Conservation (phyloP, 2,329 filamentous ascomycete species). For the Ascochyta viciae-villosae region DNA sequence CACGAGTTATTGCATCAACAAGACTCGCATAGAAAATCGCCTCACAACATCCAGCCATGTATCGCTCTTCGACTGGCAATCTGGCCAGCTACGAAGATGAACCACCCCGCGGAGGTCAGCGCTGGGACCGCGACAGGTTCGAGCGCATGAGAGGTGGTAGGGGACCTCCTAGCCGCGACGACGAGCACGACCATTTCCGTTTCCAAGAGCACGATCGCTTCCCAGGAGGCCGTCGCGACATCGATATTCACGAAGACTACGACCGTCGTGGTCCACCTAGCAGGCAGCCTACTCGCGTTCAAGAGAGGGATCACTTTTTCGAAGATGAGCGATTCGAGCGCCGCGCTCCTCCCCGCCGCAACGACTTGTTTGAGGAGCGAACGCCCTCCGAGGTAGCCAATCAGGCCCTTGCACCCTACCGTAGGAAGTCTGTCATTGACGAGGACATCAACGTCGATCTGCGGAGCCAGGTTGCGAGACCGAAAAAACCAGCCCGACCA, state of each 20-base stretch:
- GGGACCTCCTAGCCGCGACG: constrained; percentile 57
- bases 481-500: constrained; percentile 66
- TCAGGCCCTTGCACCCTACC: constrained; percentile 64
- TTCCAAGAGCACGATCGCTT: constrained; percentile 56
- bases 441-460: constrained; percentile 60
- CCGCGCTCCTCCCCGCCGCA: constrained; percentile 40
- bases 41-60: constrained; percentile 30
- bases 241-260: constrained; percentile 52
- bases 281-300: constrained; percentile 37
- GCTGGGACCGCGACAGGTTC: constrained; percentile 60
- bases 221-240: constrained; percentile 50
- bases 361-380: constrained; percentile 57
- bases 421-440: constrained; percentile 65
- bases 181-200: constrained; percentile 50
- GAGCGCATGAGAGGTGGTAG: constrained; percentile 53
- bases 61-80: constrained; percentile 52
- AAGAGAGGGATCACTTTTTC: constrained; percentile 60
- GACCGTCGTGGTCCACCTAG: constrained; percentile 49
- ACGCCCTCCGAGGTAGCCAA: constrained; percentile 56
- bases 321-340: constrained; percentile 61
- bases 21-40: neutral
- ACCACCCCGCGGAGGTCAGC: constrained; percentile 45
- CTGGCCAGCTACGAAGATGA: constrained; percentile 53
- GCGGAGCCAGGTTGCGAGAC: constrained; percentile 38
- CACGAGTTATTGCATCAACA: constrained; percentile 10